Conservation (phyloP, 805 yeast genomes). For the Debaryomyces castellii region DNA sequence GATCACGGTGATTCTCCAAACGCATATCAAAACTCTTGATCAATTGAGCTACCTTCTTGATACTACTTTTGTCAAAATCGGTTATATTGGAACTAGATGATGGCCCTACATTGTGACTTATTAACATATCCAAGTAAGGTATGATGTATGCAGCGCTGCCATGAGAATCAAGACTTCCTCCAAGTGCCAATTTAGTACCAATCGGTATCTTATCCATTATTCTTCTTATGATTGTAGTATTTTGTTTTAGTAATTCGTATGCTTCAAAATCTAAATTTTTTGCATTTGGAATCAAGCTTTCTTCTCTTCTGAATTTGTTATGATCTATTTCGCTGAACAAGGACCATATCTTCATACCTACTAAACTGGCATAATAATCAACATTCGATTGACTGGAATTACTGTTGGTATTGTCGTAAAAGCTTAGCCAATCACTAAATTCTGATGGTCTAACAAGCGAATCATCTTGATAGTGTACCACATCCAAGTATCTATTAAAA, state of each 20-base stretch:
- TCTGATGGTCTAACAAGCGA: constrained; percentile 56
- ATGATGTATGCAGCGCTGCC: constrained; percentile 28
- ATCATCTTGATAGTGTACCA: constrained; percentile 62
- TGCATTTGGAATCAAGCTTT: constrained; percentile 30
- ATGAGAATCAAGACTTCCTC: constrained; percentile 20
- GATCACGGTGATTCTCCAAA: constrained; percentile 36
- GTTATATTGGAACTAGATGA: constrained; percentile 15
- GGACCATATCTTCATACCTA: constrained; percentile 61
- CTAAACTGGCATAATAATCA: constrained; percentile 53
- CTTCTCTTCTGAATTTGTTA: constrained; percentile 9
- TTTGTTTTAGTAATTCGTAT: constrained; percentile 34
- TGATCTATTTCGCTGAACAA: constrained; percentile 62
- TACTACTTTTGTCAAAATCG: constrained; percentile 26
- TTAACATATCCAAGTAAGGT: constrained; percentile 31
- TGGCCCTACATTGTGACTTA: constrained; percentile 15
- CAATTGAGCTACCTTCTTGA: constrained; percentile 38
- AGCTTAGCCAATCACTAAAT: constrained; percentile 74
- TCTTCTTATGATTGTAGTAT: constrained; percentile 30
- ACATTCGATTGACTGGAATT: constrained; percentile 33
- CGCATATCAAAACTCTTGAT: constrained; percentile 39
- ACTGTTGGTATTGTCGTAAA: constrained; percentile 51
- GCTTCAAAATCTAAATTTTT: constrained; percentile 37
- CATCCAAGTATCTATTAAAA: constrained; percentile 61
- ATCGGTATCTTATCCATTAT: constrained; percentile 29
- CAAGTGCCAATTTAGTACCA: constrained; percentile 25